A percentile compares a stretch with the other conserved stretches of the same genome.
Evolutionary conservation across 345 rosid species (phyloP).

Genomic region (Eucalyptus rudis): DNA sequence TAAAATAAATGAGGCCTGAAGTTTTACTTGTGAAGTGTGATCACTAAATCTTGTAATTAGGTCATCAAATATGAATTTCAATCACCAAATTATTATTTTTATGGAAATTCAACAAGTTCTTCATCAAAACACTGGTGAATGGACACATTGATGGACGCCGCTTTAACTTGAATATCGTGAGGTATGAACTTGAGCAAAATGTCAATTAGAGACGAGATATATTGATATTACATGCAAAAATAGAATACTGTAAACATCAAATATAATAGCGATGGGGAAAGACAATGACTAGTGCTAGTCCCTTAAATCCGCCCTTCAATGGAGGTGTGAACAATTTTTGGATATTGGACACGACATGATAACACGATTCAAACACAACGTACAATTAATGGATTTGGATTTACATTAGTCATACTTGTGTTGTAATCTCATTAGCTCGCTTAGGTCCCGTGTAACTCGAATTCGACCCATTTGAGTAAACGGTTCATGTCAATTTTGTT

Average conservation of each 20-base stretch:
- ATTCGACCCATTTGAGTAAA: neutral
- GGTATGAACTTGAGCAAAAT: neutral
- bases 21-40: neutral
- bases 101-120: neutral
- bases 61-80: neutral
- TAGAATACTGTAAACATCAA: neutral
- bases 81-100: neutral
- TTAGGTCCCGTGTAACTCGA: rapidly evolving
- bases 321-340: neutral
- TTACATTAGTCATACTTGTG: neutral
- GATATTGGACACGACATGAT: neutral
- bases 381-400: neutral
- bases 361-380: neutral
- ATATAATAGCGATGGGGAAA: neutral
- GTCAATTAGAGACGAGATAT: neutral
- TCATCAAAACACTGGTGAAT: neutral
- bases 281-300: neutral
- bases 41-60: neutral
- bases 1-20: neutral
- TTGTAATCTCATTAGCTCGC: neutral
- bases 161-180: neutral
- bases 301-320: neutral
- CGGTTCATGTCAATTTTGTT: neutral
- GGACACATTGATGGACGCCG: rapidly evolving
- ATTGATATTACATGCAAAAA: neutral